phyloP scores from a whole-genome alignment of 176 grass and related monocot species.

The Zoysia pacifica region DNA sequence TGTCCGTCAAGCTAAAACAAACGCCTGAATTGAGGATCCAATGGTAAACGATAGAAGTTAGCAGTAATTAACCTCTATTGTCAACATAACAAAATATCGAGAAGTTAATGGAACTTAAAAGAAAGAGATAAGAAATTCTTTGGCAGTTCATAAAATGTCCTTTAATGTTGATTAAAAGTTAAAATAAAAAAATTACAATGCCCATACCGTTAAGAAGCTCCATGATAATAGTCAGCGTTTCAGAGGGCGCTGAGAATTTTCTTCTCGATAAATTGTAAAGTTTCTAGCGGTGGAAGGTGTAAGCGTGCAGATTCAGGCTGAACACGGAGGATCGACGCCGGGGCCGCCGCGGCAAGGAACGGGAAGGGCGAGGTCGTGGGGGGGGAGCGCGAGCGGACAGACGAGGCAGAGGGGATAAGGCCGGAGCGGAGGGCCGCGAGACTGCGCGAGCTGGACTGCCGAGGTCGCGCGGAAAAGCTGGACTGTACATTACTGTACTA shows the following conservation, averaged over 20 bases:
- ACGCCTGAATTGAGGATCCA: constrained; percentile 26
- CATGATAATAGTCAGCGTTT: constrained; percentile 17
- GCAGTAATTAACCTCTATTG: not conserved
- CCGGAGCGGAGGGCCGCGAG: no score
- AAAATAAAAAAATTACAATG: not conserved
- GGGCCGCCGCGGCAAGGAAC: not conserved
- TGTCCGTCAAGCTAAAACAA: constrained; percentile 18
- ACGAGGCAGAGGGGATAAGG: no score
- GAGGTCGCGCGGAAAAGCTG: no score
- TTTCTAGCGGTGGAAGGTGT: not conserved
- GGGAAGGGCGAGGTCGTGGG: not conserved
- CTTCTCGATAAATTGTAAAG: not conserved
- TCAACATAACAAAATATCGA: not conserved
- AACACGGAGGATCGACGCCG: not conserved
- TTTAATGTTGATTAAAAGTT: not conserved
- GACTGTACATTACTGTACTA: no score
- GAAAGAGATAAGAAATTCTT: no score
- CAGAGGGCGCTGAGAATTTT: not conserved
- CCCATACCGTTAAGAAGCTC: constrained; percentile 29
- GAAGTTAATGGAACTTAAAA: not conserved
- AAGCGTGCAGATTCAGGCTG: no score
- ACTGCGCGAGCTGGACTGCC: no score
- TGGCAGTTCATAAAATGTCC: not conserved
- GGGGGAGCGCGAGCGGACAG: no score
- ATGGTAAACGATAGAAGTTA: not conserved